Base-by-base conservation (phyloP, 371 early-diverging fungal genomes). In the Mortierella sp. region DNA sequence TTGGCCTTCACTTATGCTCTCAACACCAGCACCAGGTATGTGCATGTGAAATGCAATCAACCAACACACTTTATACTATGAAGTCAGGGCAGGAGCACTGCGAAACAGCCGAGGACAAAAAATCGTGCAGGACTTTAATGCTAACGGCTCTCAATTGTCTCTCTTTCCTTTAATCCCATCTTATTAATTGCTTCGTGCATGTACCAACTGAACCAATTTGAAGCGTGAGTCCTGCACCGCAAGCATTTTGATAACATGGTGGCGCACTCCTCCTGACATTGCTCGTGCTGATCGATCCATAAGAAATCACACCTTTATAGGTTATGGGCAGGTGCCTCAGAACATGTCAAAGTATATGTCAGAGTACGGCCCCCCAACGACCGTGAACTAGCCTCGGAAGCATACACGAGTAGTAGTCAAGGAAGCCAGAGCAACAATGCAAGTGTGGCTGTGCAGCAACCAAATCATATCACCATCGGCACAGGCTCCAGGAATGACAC, bases 401-500 rank as follows among this genome's bases (percentile, higher is more conserved):
- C 43, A 4, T 61, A 61, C 31, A 48, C 53, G 4, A 31, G 42
- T 26, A 50, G 56, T 19, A 62, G 70, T 47, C 70, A 69, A 57
- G 70, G 70, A 37, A 46, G 19, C 32, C 63, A 61, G 26, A 48
- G 27, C 24, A 55, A 46, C 24, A 41, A 2, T 9, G 37, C 64
- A n/a, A 64, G 60, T 14, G 51, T 71, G 23, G 49, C 60, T 1
- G 56, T 56, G 4, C 32, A 56, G 17, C 56, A 53, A 34, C 64
- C 68, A 58, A 75, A 68, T 32, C 69, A 56, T 54, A 54, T 71
- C 32, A 28, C 54, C 4, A 64, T 75, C 15, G 58, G 66, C 12
- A 46, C 60, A 30, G 72, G 69, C 28, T 68, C 79, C 34, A 83
- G 82, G 52, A 68, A 72, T 15, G 87, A 87, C 23, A 84, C 70